phyloP scores from a whole-genome alignment of 495 filamentous ascomycete species.

The Oidiodendron maius region DNA sequence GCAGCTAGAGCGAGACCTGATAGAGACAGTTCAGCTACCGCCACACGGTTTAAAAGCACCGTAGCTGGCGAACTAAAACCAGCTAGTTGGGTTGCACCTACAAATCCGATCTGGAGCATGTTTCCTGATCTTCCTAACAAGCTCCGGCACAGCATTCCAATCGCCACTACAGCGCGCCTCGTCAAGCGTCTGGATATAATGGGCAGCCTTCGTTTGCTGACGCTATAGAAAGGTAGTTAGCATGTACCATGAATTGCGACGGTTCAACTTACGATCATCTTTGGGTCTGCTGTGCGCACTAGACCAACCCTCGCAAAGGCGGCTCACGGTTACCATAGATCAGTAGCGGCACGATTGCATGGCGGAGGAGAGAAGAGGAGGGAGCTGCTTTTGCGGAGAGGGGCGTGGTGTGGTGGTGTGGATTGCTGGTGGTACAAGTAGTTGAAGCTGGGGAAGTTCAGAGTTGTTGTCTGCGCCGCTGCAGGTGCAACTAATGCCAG shows the following conservation, averaged over 20 bases:
- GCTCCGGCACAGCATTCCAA: slow-evolving; percentile 86
- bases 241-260: background rate
- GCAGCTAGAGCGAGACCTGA: slow-evolving; percentile 75
- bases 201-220: slow-evolving; percentile 61
- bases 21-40: too few species aligned
- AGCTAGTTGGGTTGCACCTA: slow-evolving; percentile 39
- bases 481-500: too few species aligned
- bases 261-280: slow-evolving; percentile 17
- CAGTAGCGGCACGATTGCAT: slow-evolving; percentile 2
- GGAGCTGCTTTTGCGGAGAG: too few species aligned
- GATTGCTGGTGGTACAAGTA: too few species aligned
- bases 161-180: slow-evolving; percentile 78
- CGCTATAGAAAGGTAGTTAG: slow-evolving; percentile 12
- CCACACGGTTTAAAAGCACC: too few species aligned
- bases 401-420: too few species aligned
- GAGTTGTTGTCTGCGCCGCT: too few species aligned
- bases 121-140: slow-evolving; percentile 86
- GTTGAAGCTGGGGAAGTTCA: too few species aligned
- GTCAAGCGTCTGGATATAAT: slow-evolving; percentile 77
- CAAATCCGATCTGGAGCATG: slow-evolving; percentile 84
- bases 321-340: slow-evolving; percentile 6
- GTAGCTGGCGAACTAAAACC: too few species aligned
- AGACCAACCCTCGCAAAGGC: too few species aligned
- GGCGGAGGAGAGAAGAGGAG: too few species aligned
- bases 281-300: slow-evolving; percentile 9